Base-by-base conservation (phyloP, 2,329 filamentous ascomycete genomes). In the Endothia cerciana region DNA sequence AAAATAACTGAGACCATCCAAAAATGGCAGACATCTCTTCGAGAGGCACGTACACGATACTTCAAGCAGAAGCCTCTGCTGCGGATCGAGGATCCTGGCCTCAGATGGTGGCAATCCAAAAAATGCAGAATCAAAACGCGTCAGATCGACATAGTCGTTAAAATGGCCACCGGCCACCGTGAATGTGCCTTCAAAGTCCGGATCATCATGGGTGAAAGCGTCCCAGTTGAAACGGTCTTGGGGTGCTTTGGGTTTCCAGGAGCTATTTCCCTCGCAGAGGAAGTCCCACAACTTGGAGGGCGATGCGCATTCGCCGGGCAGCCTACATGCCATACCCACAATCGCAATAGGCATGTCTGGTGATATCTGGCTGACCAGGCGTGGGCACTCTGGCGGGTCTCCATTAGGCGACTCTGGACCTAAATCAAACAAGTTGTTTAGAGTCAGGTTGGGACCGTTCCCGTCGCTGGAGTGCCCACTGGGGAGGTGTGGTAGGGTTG, bases 311-410 rank as follows among this genome's bases (percentile, higher is more conserved):
- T 77, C 76, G 7, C 81, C 80, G 0, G 81, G 78, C 62, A 83
- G 74, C 30, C 80, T 80, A 69, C 80, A 82, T 5, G 79, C 76
- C 76, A 83, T 81, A 69, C 81, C 81, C 28, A 82, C 75, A 28
- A 83, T 78, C 71, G 81, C 81, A 49, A 83, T 76, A 57, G 80
- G 80, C 69, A 78, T 74, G 7, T 45, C 43, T 22, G 19, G 43
- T n/a, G 6, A 7, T 22, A 8, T 45, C 8, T 45, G 43, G 7
- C 7, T n/a, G 6, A 45, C n/a, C 43, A 45, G 43, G 6, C 43
- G 43, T 22, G 43, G 43, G 43, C 43, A 45, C n/a, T 45, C 43
- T 11, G 43, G 7, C 7, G 43, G 11, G n/a, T 11, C 43, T 45
- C n/a, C 43, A 45, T 45, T 15, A 2, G 43, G 11, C 6, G 43